These are phyloP conservation scores for Trematosphaeria pertusa DNA, from an alignment of 2,329 filamentous ascomycete genomes.

Conservation along the genomic window DNA sequence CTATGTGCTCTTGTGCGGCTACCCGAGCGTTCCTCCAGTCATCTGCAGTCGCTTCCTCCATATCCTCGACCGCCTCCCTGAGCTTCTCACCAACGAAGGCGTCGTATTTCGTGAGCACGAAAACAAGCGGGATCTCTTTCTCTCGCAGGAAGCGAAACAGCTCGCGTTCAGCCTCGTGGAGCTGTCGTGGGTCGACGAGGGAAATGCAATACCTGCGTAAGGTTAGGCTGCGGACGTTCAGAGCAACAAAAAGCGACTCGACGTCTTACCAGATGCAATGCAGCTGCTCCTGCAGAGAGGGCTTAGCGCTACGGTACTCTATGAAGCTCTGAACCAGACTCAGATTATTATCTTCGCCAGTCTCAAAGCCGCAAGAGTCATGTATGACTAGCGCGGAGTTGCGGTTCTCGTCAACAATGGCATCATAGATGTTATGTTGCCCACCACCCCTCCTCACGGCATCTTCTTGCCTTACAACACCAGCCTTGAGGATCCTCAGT, in stretches of 20 bases:
- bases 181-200: neutral
- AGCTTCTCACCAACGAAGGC: slow-evolving; percentile 1
- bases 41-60: neutral
- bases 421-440: slow-evolving; percentile 1
- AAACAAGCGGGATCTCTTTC: slow-evolving; percentile 3
- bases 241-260: neutral
- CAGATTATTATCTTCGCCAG: neutral
- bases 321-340: slow-evolving; percentile 1
- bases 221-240: neutral
- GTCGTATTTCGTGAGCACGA: slow-evolving; percentile 5
- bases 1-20: neutral
- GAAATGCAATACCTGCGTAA: slow-evolving; percentile 5
- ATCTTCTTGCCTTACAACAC: neutral
- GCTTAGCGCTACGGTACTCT: neutral
- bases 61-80: neutral
- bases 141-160: slow-evolving; percentile 2
- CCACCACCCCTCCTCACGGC: slow-evolving; percentile 2
- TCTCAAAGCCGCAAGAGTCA: slow-evolving; percentile 4
- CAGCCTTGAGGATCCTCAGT: neutral
- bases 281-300: slow-evolving; percentile 1
- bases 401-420: slow-evolving; percentile 4
- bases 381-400: slow-evolving; percentile 4
- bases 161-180: neutral
- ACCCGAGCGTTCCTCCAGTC: neutral
- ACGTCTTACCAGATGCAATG: slow-evolving; percentile 4